Evolutionary conservation across 2,329 filamentous ascomycete species (phyloP), one percentile per base, ranked within the genome.

Genomic region (Ophiostoma himal-ulmi): DNA sequence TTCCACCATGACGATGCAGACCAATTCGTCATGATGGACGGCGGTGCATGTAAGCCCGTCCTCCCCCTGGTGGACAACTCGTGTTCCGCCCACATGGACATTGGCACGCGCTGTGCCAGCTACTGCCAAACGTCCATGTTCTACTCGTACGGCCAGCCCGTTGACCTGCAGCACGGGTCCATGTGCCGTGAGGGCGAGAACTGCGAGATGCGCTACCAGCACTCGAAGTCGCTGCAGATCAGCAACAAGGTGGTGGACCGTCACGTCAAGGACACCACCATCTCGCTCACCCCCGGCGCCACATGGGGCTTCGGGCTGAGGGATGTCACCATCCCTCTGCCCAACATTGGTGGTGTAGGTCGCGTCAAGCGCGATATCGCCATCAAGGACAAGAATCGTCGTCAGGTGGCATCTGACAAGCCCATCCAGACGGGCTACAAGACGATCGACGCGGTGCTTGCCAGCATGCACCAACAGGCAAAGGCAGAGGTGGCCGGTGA

Each of bases 241-340:
- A 68, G 65, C 69, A 72, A 73, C 69, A 68, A 68, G n/a, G 70
- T 69, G n/a, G 69, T 72, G n/a, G 64, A 73, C n/a, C 68, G 54
- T 5, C 69, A 73, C 54, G 69, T 71, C 26, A 64, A 68, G 17
- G 71, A 73, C 37, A 57, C 65, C 11, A 44, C 62, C 1, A 17
- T 52, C n/a, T 71, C 68, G 0, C 1, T 73, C 34, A 70, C 39
- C 5, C 71, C 71, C 0, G 39, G 70, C 1, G n/a, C 36, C 3
- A 52, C 36, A 20, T 71, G 66, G 66, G 67, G 62, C 30, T 30
- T 70, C 5, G 70, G 70, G 34, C 22, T 70, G 5, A 64, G 20
- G 60, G 57, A 64, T 6, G 30, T 64, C 30, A 37, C 26, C 5
- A 64, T 64, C 34, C 60, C 60, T 2, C 60, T 64, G 34, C 60